These are phyloP conservation scores for Cladosporium sp. DNA, from an alignment of 2,329 filamentous ascomycete species.

Conservation along the genomic window DNA sequence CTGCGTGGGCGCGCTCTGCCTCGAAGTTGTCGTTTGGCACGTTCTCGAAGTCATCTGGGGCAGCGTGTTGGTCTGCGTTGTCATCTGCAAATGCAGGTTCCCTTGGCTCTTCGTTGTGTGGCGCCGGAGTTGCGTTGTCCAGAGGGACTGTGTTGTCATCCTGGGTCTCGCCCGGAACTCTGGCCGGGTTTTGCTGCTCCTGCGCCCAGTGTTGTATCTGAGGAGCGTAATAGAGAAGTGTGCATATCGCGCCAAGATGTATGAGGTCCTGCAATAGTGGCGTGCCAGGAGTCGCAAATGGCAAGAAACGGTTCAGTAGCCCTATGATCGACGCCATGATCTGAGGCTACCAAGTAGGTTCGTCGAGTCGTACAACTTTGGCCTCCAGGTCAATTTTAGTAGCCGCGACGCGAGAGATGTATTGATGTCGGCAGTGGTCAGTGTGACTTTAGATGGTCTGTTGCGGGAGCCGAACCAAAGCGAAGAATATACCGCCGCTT, in stretches of 20 bases:
- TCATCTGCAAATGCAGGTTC: slow-evolving; percentile 20
- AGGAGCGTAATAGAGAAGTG: slow-evolving; percentile 51
- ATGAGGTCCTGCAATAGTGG: slow-evolving; percentile 51
- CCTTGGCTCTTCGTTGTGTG: slow-evolving; percentile 1
- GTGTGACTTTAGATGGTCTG: not conserved
- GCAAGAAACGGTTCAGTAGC: slow-evolving; percentile 47
- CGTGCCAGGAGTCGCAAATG: slow-evolving; percentile 51
- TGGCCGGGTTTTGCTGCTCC: slow-evolving; percentile 1
- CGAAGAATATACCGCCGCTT: not conserved
- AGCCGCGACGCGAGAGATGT: not conserved
- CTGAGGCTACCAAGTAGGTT: not conserved
- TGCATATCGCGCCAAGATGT: slow-evolving; percentile 48
- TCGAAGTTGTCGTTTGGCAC: slow-evolving; percentile 22
- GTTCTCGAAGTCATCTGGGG: slow-evolving; percentile 9
- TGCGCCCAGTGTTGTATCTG: slow-evolving; percentile 46
- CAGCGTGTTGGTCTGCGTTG: slow-evolving; percentile 10
- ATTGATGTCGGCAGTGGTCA: not conserved
- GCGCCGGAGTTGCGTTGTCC: not conserved
- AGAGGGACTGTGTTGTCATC: not conserved
- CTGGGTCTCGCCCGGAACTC: not conserved
- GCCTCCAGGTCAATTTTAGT: not conserved
- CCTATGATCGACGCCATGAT: slow-evolving; percentile 32
- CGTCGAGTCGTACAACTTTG: not conserved
- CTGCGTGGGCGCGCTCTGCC: slow-evolving; percentile 1
- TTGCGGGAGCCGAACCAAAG: not conserved